A percentile compares a stretch with the other conserved stretches of the same genome.
Conservation (phyloP, 73 alveolate genomes). For the Paraurostyla sp. region DNA sequence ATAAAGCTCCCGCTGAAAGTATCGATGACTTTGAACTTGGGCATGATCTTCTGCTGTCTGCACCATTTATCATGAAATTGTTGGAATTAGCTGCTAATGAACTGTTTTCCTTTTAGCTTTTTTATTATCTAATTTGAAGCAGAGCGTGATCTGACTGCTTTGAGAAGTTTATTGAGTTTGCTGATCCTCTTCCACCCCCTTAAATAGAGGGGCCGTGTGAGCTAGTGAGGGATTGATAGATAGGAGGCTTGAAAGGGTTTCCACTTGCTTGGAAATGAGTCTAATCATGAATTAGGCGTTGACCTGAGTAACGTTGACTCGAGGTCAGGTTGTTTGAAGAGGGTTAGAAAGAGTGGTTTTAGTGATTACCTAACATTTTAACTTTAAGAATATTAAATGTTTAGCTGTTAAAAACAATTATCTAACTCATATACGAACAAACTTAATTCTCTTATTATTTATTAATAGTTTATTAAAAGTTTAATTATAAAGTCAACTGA, state of each 20-base stretch:
- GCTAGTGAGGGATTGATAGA: conserved; percentile 32
- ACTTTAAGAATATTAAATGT: background rate
- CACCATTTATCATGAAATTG: conserved; percentile 2
- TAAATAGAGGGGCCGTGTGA: conserved; percentile 38
- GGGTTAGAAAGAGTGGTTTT: too few species aligned
- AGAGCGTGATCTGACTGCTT: conserved; percentile 3
- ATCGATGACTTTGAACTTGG: conserved; percentile 7
- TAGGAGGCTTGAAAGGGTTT: conserved; percentile 29
- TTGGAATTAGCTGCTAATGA: too few species aligned
- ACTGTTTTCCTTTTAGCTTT: conserved; percentile 10
- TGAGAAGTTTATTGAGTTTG: conserved; percentile 45
- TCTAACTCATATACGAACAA: too few species aligned
- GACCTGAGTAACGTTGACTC: background rate
- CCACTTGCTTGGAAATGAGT: background rate
- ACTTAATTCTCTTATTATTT: too few species aligned
- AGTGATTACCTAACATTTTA: conserved; percentile 37
- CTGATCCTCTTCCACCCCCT: background rate
- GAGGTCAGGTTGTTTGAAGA: background rate
- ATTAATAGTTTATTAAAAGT: too few species aligned
- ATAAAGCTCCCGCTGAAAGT: conserved; percentile 1
- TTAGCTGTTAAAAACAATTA: conserved; percentile 36
- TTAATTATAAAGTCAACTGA: too few species aligned
- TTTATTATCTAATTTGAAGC: conserved; percentile 22
- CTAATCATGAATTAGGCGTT: too few species aligned
- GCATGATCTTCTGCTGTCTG: background rate